A percentile compares a stretch with the other conserved stretches of the same genome.
phyloP scores from a whole-genome alignment of 1,139 yeast genomes.

The Lodderomyces orthopsilosis region DNA sequence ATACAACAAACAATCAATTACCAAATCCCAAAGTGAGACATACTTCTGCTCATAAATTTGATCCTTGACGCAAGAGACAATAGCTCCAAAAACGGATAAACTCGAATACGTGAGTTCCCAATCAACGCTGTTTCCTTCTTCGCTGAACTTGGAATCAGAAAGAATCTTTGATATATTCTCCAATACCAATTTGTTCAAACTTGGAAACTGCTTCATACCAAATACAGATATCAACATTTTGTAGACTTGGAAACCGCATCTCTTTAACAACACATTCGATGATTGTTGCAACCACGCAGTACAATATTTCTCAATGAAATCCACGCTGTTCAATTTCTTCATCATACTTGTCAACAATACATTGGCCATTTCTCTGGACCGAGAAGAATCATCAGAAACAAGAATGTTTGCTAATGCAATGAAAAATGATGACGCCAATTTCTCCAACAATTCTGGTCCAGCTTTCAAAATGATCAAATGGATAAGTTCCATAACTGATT shows the following conservation, averaged over 20 bases:
- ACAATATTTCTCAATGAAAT: constrained; percentile 56
- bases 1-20: constrained; percentile 60
- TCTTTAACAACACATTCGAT: constrained; percentile 51
- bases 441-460: constrained; percentile 57
- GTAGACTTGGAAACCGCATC: constrained; percentile 78
- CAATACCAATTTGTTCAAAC: constrained; percentile 40
- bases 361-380: constrained; percentile 84
- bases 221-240: constrained; percentile 57
- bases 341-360: constrained; percentile 58
- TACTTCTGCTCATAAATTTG: constrained; percentile 29
- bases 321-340: constrained; percentile 42
- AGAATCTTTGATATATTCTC: constrained; percentile 38
- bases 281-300: constrained; percentile 66
- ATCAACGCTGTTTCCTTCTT: constrained; percentile 32
- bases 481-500: constrained; percentile 86
- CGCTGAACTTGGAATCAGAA: constrained; percentile 27
- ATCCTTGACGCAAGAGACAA: constrained; percentile 30
- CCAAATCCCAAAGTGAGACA: constrained; percentile 47
- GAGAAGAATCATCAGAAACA: constrained; percentile 74
- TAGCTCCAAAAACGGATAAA: constrained; percentile 51
- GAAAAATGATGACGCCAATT: constrained; percentile 72
- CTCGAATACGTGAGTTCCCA: constrained; percentile 82
- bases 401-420: constrained; percentile 76
- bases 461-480: constrained; percentile 69
- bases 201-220: constrained; percentile 39